Evolutionary conservation across 2,329 filamentous ascomycete species (phyloP).

Genomic region (Epichloe festucae): DNA sequence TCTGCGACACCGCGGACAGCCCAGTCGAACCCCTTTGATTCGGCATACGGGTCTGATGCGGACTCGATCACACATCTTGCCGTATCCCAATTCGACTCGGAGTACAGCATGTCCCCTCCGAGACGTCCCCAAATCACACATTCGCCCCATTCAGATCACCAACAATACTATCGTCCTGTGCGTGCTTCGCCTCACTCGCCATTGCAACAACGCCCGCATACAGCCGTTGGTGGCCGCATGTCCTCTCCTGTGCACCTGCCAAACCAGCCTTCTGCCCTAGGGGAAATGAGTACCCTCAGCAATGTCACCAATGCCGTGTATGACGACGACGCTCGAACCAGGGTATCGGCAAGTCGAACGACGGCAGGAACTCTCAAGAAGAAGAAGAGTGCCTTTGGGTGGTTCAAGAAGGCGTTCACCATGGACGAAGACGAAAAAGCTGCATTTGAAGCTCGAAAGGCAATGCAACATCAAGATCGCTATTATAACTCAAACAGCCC

Average conservation of each 20-base stretch:
- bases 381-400: conserved; percentile 54
- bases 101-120: conserved; percentile 16
- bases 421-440: conserved; percentile 50
- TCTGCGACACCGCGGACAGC: conserved; percentile 20
- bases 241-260: conserved; percentile 27
- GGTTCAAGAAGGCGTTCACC: conserved; percentile 57
- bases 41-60: conserved; percentile 34
- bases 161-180: conserved; percentile 48
- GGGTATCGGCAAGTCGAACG: conserved; percentile 15
- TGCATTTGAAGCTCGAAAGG: conserved; percentile 43
- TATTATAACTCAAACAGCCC: conserved; percentile 40
- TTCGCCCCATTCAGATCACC: conserved; percentile 24
- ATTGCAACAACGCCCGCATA: conserved; percentile 46
- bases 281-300: conserved; percentile 43
- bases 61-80: conserved; percentile 24
- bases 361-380: conserved; percentile 41
- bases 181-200: conserved; percentile 51
- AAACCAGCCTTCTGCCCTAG: conserved; percentile 39
- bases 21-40: conserved; percentile 25
- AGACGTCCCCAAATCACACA: conserved; percentile 13
- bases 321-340: conserved; percentile 21
- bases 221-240: conserved; percentile 25
- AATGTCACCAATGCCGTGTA: conserved; percentile 36
- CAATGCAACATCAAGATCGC: conserved; percentile 29
- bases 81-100: conserved; percentile 21